Percentiles rank a stretch among this genome's conserved stretches.
These are phyloP conservation scores for Datisca glomerata DNA, from an alignment of 306 rosid species.

Conservation along the genomic window DNA sequence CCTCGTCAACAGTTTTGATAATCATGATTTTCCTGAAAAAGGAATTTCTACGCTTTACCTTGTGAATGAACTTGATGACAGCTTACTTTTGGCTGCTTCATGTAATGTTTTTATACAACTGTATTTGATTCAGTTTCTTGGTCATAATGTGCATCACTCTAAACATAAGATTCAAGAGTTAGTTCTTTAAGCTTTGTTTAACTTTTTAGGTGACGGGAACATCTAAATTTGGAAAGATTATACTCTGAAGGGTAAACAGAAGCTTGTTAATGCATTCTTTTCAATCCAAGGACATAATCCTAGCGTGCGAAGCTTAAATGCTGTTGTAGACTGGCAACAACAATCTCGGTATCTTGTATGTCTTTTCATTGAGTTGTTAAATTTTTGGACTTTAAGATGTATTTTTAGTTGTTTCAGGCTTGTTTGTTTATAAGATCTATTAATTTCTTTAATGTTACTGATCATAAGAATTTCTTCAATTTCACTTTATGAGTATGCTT, in stretches of 20 bases:
- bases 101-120: conserved; percentile 37
- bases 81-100: conserved; percentile 96
- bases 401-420: too few species aligned
- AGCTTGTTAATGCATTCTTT: conserved; percentile 84
- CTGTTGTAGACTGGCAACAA: conserved; percentile 97
- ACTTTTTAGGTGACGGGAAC: conserved; percentile 56
- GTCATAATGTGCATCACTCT: too few species aligned
- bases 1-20: conserved; percentile 81
- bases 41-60: conserved; percentile 91
- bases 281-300: conserved; percentile 77
- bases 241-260: conserved; percentile 59
- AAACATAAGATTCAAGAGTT: too few species aligned
- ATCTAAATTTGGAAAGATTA: conserved; percentile 86
- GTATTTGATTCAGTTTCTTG: conserved; percentile 7
- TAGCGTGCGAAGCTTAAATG: conserved; percentile 58
- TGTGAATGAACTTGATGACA: conserved; percentile 91
- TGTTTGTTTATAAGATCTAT: too few species aligned
- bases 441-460: conserved; percentile 3
- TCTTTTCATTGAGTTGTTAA: not conserved
- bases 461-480: conserved; percentile 12
- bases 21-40: conserved; percentile 82
- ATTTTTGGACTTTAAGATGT: conserved; percentile 1
- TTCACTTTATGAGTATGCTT: conserved; percentile 59
- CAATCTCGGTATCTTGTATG: conserved; percentile 89
- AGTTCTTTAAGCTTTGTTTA: not conserved